A percentile compares a stretch with the other conserved stretches of the same genome.
phyloP scores from a whole-genome alignment of 306 rosid genomes.

The Canavalia ensiformis region DNA sequence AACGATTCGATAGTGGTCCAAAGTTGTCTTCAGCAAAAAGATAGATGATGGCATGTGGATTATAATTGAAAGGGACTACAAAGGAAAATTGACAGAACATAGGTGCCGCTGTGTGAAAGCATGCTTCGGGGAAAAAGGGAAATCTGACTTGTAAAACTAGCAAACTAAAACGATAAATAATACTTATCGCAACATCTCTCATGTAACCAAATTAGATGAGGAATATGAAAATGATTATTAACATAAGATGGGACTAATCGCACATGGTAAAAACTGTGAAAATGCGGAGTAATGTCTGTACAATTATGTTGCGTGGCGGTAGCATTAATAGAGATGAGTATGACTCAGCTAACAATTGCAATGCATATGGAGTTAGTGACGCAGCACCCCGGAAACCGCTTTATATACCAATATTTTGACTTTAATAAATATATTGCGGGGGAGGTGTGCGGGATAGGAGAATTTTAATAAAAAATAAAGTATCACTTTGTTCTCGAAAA shows the following conservation, averaged over 20 bases:
- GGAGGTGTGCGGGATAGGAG: not conserved
- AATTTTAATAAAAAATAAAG: not conserved
- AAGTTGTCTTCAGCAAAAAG: constrained; percentile 37
- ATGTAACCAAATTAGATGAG: not conserved
- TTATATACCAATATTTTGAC: constrained; percentile 19
- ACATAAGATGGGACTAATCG: not conserved
- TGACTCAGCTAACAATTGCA: constrained; percentile 7
- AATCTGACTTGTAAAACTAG: constrained; percentile 17
- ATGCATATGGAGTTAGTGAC: constrained; percentile 1
- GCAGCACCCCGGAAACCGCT: constrained; percentile 14
- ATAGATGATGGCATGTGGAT: constrained; percentile 16
- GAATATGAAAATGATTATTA: not conserved
- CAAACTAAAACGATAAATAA: not conserved
- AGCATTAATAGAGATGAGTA: not conserved
- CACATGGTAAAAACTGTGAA: not conserved
- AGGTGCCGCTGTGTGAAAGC: constrained; percentile 14
- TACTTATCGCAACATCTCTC: not conserved
- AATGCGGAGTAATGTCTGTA: not conserved
- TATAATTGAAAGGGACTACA: constrained; percentile 17
- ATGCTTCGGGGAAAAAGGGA: constrained; percentile 27
- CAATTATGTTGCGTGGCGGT: not conserved
- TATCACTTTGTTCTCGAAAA: not conserved
- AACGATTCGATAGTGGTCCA: constrained; percentile 40
- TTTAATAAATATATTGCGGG: not conserved
- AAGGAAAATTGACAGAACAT: constrained; percentile 32